Evolutionary conservation across 495 filamentous ascomycete genomes (phyloP), one percentile per base, ranked within the genome.

Genomic region (Hamigera avellanea): DNA sequence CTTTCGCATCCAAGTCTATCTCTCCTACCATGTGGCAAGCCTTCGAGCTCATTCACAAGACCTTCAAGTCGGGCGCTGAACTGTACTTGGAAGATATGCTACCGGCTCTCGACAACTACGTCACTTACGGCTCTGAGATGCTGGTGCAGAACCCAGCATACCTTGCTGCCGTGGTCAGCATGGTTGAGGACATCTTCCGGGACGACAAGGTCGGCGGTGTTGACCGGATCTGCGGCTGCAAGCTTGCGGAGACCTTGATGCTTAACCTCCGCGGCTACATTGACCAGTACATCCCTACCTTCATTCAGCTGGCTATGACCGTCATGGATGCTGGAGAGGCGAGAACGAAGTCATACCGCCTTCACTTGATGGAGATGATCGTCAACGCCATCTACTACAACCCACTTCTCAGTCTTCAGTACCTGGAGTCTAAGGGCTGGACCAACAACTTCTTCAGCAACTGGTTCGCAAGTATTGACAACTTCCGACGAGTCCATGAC

Each of bases 371-470:
- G 85, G 93, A 96, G 66, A 94, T 98, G 83, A 76, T 96, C 35
- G 91, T 98, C 70, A 96, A 98, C 60, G 81, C 81, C 35, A 86
- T 95, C 44, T 95, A 96, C 69, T 96, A 96, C 64, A 94, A 95
- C 62, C 86, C 91, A 2, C 55, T 70, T 25, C 72, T 94, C 40
- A 66, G 82, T 42, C 70, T 98, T 19, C 84, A 86, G 35, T 73
- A 93, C 14, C 68, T 98, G 26, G 91, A 98, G 59, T 56, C 69
- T n/a, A 86, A 89, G 37, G 79, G 75, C 38, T 95, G 85, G 88
- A 98, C 91, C n/a, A 96, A 96, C 61, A 95, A 93, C 62, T 96
- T 98, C 61, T 98, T 98, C 73, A 91, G 81, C 57, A 66, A 86
- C 21, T 98, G 91, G 91, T 98, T 98, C 59, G 81, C 83, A 19